Conservation (phyloP, 306 rosid genomes). For the Herpetospermum pedunculosum region DNA sequence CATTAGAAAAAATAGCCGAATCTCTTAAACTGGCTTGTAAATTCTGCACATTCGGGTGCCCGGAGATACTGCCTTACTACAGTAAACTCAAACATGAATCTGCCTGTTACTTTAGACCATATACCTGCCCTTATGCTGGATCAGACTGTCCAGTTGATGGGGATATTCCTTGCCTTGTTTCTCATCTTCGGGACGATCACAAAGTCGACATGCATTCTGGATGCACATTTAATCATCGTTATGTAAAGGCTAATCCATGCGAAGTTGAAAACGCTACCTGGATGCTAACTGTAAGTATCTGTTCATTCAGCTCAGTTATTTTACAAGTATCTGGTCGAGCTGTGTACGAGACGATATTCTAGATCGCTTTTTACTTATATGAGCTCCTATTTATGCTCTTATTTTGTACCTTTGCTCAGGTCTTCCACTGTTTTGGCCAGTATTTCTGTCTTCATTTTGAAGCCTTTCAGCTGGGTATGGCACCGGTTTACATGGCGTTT, state of each 20-base stretch:
- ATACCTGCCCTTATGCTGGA: constrained; percentile 12
- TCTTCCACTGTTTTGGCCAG: constrained; percentile 10
- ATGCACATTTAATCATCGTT: constrained; percentile 12
- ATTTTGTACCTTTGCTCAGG: background rate
- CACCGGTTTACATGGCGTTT: constrained; percentile 6
- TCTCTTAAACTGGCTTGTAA: constrained; percentile 10
- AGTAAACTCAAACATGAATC: constrained; percentile 9
- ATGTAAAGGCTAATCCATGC: constrained; percentile 5
- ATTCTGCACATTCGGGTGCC: constrained; percentile 2
- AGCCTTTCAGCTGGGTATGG: constrained; percentile 12
- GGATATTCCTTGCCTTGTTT: constrained; percentile 3
- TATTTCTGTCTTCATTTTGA: constrained; percentile 11
- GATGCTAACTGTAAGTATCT: constrained; percentile 6
- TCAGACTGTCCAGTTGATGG: constrained; percentile 9
- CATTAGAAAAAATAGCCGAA: constrained; percentile 6
- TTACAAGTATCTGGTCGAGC: background rate
- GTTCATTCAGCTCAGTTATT: background rate
- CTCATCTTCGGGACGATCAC: constrained; percentile 7
- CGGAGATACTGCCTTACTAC: constrained; percentile 6
- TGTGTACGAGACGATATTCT: background rate
- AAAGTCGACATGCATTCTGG: constrained; percentile 10
- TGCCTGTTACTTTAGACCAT: constrained; percentile 8
- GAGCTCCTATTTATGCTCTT: background rate
- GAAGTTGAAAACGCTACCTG: constrained; percentile 10
- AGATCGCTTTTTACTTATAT: background rate